phyloP scores from a whole-genome alignment of 2,329 filamentous ascomycete genomes.

The Alternaria gansuensis region DNA sequence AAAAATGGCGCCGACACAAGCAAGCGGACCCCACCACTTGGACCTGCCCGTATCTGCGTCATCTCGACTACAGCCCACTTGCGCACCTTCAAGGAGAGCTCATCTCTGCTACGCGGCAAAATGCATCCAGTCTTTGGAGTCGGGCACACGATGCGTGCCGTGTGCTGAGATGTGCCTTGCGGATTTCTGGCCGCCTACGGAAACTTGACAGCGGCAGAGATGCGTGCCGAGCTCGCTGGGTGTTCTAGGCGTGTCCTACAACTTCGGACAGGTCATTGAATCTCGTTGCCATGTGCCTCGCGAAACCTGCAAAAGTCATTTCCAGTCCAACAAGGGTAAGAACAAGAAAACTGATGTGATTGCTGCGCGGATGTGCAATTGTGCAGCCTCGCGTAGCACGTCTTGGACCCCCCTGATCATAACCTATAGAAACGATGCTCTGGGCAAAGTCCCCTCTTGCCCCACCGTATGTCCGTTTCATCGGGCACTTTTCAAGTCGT shows the following conservation, averaged over 20 bases:
- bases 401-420: not conserved
- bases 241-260: slow-evolving; percentile 6
- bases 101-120: slow-evolving; percentile 8
- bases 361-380: slow-evolving; percentile 9
- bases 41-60: not conserved
- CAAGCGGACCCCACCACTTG: slow-evolving; percentile 7
- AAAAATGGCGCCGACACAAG: slow-evolving; percentile 29
- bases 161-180: slow-evolving; percentile 2
- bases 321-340: not conserved
- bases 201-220: slow-evolving; percentile 20
- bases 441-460: slow-evolving; percentile 18
- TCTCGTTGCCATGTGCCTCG: not conserved
- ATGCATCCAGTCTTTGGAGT: not conserved
- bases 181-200: slow-evolving; percentile 15
- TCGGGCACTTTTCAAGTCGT: slow-evolving; percentile 20
- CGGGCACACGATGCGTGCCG: not conserved
- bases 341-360: slow-evolving; percentile 4
- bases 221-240: not conserved
- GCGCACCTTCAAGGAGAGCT: not conserved
- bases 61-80: not conserved
- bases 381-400: slow-evolving; percentile 4
- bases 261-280: not conserved
- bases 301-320: not conserved
- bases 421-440: slow-evolving; percentile 16
- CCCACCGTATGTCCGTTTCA: slow-evolving; percentile 25